phyloP scores from a whole-genome alignment of 2,329 filamentous ascomycete genomes.

The Apiospora arundinis region DNA sequence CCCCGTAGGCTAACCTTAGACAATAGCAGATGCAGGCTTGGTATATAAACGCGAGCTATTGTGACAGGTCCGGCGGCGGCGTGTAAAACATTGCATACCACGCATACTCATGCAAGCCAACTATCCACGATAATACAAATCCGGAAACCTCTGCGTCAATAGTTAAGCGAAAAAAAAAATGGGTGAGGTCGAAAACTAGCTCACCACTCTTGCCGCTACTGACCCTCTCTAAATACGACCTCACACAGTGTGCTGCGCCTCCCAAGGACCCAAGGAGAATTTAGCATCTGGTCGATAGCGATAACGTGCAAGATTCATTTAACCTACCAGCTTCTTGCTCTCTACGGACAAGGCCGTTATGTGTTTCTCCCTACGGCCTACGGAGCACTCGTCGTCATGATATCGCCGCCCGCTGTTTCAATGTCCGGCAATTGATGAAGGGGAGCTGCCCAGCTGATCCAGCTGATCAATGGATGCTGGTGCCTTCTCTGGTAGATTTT shows the following conservation, averaged over 20 bases:
- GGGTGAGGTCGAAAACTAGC: background rate
- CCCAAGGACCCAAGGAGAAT: background rate
- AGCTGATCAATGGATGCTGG: background rate
- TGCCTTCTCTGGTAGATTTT: background rate
- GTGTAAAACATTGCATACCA: background rate
- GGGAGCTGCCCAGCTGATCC: background rate
- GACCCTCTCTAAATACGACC: background rate
- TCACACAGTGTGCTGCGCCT: constrained; percentile 3
- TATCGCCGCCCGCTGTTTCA: background rate
- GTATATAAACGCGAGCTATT: background rate
- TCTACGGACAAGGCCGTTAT: background rate
- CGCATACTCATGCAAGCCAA: background rate
- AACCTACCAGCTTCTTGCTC: background rate
- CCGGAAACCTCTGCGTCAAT: background rate
- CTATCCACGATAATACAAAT: background rate
- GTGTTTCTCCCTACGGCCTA: background rate
- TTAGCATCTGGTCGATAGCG: background rate
- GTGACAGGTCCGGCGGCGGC: background rate
- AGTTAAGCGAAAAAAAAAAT: background rate
- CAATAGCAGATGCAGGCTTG: background rate
- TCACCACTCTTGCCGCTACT: background rate
- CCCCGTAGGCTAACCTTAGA: background rate
- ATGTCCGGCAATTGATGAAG: background rate
- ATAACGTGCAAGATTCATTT: constrained; percentile 11
- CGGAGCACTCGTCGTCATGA: background rate